Evolutionary conservation across 768 basidiomycete genomes (phyloP).

Genomic region (Gyrodon lividus): DNA sequence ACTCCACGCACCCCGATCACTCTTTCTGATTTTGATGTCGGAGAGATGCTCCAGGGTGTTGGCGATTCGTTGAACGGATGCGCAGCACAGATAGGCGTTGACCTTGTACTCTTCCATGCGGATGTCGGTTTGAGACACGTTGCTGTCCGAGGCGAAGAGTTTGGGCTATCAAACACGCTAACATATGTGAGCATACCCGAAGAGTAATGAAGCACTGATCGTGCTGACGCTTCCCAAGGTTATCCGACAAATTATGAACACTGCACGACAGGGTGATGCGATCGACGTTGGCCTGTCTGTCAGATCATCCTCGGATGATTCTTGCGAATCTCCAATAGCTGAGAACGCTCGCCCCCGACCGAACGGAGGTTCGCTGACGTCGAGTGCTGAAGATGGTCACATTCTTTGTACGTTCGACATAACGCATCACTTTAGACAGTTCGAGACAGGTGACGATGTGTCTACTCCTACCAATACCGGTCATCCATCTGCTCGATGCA

Average conservation of each 20-base stretch:
- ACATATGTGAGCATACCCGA: conserved; percentile 66
- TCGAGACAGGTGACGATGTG: conserved; percentile 16
- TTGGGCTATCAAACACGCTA: conserved; percentile 75
- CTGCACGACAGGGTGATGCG: conserved; percentile 71
- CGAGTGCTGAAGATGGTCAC: conserved; percentile 34
- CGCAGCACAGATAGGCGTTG: conserved; percentile 81
- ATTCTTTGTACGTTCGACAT: conserved; percentile 59
- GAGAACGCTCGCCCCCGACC: conserved; percentile 23
- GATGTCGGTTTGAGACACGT: conserved; percentile 88
- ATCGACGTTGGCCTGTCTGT: conserved; percentile 82
- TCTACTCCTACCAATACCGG: conserved; percentile 10
- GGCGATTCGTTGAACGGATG: conserved; percentile 85
- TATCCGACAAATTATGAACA: conserved; percentile 75
- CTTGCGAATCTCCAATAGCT: conserved; percentile 23
- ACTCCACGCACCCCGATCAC: conserved; percentile 15
- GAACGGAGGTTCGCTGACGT: conserved; percentile 26
- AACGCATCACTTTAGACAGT: conserved; percentile 43
- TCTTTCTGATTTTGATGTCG: conserved; percentile 81
- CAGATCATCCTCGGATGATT: conserved; percentile 29
- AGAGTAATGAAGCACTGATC: not conserved
- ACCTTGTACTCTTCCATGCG: conserved; percentile 87
- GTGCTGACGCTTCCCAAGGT: conserved; percentile 49
- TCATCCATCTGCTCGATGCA: conserved; percentile 25
- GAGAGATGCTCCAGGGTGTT: conserved; percentile 84
- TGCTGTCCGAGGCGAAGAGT: conserved; percentile 82